Conservation (phyloP, 352 stramenopile genomes). For the Phytophthora pinifolia region DNA sequence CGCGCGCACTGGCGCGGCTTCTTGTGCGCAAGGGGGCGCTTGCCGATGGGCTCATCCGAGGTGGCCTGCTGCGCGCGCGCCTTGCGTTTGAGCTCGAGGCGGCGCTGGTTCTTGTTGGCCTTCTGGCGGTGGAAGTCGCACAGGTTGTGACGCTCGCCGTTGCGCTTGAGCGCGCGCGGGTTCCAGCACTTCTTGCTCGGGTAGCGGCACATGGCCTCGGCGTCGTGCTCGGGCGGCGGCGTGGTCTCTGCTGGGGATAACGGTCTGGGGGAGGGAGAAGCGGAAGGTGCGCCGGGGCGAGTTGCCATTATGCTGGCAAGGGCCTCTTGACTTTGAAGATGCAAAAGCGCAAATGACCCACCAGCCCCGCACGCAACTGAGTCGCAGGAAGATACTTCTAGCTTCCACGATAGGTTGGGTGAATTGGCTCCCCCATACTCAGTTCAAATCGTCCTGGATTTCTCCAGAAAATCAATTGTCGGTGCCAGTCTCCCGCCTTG, state of each 20-base stretch:
- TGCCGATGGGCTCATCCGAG: conserved; percentile 11
- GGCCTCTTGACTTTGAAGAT: too few species aligned
- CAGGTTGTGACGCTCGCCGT: conserved; percentile 51
- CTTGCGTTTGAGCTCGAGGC: conserved; percentile 48
- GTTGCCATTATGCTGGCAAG: conserved; percentile 22
- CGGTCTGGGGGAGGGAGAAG: neutral
- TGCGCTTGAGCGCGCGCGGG: conserved; percentile 43
- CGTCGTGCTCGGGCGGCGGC: conserved; percentile 12
- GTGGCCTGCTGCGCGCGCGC: conserved; percentile 16
- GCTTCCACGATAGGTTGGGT: conserved; percentile 25
- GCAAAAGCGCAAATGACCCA: conserved; percentile 29
- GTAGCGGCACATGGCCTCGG: conserved; percentile 43
- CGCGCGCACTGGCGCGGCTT: conserved; percentile 21
- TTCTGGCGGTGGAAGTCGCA: conserved; percentile 65
- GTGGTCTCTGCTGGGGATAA: neutral
- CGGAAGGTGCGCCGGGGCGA: conserved; percentile 6
- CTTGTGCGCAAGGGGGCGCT: conserved; percentile 18
- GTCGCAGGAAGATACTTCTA: conserved; percentile 21
- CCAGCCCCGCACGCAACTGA: conserved; percentile 7
- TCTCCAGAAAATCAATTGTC: neutral
- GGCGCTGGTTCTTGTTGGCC: conserved; percentile 71
- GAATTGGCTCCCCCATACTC: conserved; percentile 18
- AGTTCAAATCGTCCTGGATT: conserved; percentile 13
- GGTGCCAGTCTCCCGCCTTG: too few species aligned
- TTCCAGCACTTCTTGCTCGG: conserved; percentile 54